A percentile compares a stretch with the other conserved stretches of the same genome.
phyloP scores from a whole-genome alignment of 1,284 basidiomycete genomes.

The Microbotryum silenes-acaulis region DNA sequence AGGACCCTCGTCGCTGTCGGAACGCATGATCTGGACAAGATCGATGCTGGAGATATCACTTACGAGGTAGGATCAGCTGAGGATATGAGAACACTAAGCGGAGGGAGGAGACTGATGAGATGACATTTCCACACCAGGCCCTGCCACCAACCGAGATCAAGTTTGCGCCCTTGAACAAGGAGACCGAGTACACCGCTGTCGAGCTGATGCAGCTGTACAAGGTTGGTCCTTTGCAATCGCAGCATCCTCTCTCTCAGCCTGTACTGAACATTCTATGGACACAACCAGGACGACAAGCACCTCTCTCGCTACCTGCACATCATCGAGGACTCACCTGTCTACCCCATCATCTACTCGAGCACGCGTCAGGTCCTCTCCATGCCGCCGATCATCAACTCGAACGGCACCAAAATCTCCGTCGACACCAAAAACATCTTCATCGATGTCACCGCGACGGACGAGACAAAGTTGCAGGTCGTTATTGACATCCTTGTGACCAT shows the following conservation, averaged over 20 bases:
- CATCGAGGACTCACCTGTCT: constrained; percentile 88
- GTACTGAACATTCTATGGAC: too few relatives aligned
- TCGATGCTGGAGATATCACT: constrained; percentile 45
- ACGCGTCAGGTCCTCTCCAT: constrained; percentile 83
- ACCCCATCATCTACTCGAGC: constrained; percentile 94
- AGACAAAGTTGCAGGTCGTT: constrained; percentile 92
- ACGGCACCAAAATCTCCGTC: constrained; percentile 93
- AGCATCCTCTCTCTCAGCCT: neutral
- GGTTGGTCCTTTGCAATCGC: constrained; percentile 45
- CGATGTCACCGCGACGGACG: constrained; percentile 94
- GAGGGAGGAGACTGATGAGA: neutral
- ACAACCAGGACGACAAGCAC: constrained; percentile 76
- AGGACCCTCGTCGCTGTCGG: constrained; percentile 92
- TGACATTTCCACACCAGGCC: constrained; percentile 45
- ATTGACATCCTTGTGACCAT: constrained; percentile 89
- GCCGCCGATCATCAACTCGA: constrained; percentile 97
- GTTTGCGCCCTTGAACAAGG: constrained; percentile 75
- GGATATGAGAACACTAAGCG: neutral
- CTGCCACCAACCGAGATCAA: constrained; percentile 80
- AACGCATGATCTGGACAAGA: constrained; percentile 90
- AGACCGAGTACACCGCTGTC: constrained; percentile 64
- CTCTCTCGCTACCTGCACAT: constrained; percentile 82
- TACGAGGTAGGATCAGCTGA: constrained; percentile 54
- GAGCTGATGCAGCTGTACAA: constrained; percentile 86
- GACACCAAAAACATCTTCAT: constrained; percentile 93